Evolutionary conservation across 176 grass and related monocot genomes (phyloP).

Genomic region (Aegilops umbellulata): DNA sequence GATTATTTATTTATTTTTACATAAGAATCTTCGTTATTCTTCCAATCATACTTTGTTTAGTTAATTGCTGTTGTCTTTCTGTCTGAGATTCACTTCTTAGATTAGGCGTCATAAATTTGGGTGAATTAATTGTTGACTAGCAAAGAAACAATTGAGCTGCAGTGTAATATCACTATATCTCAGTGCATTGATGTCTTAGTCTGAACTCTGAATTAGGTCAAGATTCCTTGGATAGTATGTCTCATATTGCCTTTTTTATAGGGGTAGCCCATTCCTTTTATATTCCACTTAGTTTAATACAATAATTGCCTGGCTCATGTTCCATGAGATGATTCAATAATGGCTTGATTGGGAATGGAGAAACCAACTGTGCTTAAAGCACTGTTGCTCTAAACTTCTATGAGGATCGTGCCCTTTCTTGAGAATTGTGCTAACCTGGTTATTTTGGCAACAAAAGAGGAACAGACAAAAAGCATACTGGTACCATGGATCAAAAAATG

Average conservation of each 20-base stretch:
- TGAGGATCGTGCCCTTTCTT: conserved; percentile 28
- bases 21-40: not conserved
- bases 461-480: conserved; percentile 41
- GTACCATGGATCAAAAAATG: conserved; percentile 20
- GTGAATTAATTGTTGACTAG: not conserved
- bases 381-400: conserved; percentile 9
- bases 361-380: conserved; percentile 11
- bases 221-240: conserved; percentile 1
- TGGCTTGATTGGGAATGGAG: conserved; percentile 28
- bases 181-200: conserved; percentile 6
- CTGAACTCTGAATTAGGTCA: conserved; percentile 11
- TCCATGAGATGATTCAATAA: conserved; percentile 30
- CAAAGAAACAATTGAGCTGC: not conserved
- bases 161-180: conserved; percentile 4
- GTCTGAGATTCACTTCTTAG: conserved; percentile 16
- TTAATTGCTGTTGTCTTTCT: not conserved
- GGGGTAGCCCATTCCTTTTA: not conserved
- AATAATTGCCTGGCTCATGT: not conserved
- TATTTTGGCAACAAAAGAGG: conserved; percentile 28
- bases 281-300: conserved; percentile 12
- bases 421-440: conserved; percentile 12
- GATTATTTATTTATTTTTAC: not conserved
- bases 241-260: not conserved
- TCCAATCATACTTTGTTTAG: not conserved
- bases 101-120: not conserved